Evolutionary conservation across 495 filamentous ascomycete species (phyloP).

Genomic region (Lichenothelia convexa): DNA sequence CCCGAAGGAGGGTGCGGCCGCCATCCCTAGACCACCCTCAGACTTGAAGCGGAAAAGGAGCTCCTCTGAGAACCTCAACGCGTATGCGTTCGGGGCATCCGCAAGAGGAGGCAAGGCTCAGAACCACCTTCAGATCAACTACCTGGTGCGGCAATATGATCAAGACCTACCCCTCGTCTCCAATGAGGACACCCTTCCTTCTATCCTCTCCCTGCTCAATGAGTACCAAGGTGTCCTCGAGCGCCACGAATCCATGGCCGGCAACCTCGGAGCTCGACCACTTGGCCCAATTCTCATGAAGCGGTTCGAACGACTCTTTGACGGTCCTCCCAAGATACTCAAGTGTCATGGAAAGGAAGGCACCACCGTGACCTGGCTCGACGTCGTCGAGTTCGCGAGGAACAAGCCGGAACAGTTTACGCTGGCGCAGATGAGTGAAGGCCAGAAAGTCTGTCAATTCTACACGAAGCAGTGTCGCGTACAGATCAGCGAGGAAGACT

Average conservation of each 20-base stretch:
- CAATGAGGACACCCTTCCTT: conserved; percentile 38
- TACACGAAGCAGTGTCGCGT: conserved; percentile 62
- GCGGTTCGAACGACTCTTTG: conserved; percentile 71
- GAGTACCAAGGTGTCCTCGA: conserved; percentile 72
- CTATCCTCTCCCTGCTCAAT: conserved; percentile 46
- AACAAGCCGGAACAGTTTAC: conserved; percentile 65
- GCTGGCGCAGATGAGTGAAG: conserved; percentile 47
- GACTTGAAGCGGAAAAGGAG: conserved; percentile 40
- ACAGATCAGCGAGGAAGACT: conserved; percentile 79
- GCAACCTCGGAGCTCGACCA: conserved; percentile 68
- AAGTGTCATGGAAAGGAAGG: conserved; percentile 46
- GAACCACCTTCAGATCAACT: conserved; percentile 64
- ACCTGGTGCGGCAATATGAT: conserved; percentile 46
- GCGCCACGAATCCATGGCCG: conserved; percentile 68
- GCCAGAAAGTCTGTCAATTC: conserved; percentile 57
- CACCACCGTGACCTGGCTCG: conserved; percentile 52
- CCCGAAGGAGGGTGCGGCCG: no score
- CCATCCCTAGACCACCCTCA: no score
- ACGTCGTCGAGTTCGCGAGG: conserved; percentile 69
- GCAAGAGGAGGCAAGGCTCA: conserved; percentile 5
- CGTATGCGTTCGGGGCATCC: conserved; percentile 24
- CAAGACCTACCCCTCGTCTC: conserved; percentile 44
- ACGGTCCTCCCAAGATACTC: conserved; percentile 54
- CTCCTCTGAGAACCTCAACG: no score
- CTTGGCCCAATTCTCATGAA: conserved; percentile 67